A percentile compares a stretch with the other conserved stretches of the same genome.
phyloP scores from a whole-genome alignment of 1,284 basidiomycete genomes.

The Fomitopsis schrenkii region DNA sequence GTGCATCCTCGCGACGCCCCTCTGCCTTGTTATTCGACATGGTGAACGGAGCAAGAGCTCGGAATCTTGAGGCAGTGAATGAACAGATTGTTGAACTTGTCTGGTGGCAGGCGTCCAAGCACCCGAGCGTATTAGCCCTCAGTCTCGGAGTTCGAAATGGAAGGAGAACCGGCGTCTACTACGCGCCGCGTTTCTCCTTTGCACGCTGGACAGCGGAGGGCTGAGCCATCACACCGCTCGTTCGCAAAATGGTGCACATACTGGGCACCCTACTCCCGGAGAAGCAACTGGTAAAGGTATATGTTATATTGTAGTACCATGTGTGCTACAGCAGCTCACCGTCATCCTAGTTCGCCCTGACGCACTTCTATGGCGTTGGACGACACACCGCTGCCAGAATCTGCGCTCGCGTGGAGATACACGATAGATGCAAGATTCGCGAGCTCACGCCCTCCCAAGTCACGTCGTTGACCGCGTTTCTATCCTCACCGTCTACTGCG shows the following conservation, averaged over 20 bases:
- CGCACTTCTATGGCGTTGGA: conserved; percentile 82
- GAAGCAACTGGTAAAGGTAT: conserved; percentile 61
- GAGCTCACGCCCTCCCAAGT: conserved; percentile 79
- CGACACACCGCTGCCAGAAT: conserved; percentile 70
- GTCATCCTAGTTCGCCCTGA: conserved; percentile 69
- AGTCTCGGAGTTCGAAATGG: background rate
- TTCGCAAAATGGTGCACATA: conserved; percentile 62
- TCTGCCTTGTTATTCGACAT: conserved; percentile 73
- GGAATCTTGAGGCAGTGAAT: background rate
- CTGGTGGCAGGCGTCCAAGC: background rate
- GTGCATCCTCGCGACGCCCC: conserved; percentile 73
- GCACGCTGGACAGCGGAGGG: background rate
- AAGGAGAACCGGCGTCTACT: background rate
- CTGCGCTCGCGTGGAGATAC: conserved; percentile 86
- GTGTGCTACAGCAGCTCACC: background rate
- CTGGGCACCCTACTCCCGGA: conserved; percentile 74
- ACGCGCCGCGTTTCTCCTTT: background rate
- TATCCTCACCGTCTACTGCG: conserved; percentile 78
- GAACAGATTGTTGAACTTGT: background rate
- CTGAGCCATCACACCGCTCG: background rate
- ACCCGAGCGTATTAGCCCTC: no score
- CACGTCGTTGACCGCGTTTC: conserved; percentile 81
- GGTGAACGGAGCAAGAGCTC: background rate
- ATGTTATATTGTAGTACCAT: conserved; percentile 12
- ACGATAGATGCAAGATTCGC: conserved; percentile 73